phyloP scores from a whole-genome alignment of 129 eudicot genomes.

The Tagetes patula region DNA sequence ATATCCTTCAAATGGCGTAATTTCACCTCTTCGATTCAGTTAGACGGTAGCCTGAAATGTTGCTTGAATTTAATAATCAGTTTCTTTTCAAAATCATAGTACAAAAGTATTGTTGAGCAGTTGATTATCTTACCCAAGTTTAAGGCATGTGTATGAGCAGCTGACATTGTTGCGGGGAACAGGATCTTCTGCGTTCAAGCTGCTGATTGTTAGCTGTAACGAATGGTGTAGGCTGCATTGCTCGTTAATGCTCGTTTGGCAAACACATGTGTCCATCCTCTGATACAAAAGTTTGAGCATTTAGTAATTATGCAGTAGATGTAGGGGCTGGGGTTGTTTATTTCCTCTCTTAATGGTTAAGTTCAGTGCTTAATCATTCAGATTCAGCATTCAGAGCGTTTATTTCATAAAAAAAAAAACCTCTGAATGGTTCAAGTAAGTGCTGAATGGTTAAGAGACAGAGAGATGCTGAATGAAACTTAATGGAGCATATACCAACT shows the following conservation, averaged over 20 bases:
- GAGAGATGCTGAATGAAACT: no score
- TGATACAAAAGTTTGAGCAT: slow-evolving; percentile 4
- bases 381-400: no score
- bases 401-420: no score
- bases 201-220: slow-evolving; percentile 27
- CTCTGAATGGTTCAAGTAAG: no score
- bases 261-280: slow-evolving; percentile 22
- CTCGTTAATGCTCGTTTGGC: slow-evolving; percentile 9
- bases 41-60: slow-evolving; percentile 14
- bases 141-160: slow-evolving; percentile 26
- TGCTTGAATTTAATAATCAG: not conserved
- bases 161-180: slow-evolving; percentile 3
- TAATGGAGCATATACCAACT: no score
- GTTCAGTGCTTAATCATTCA: no score
- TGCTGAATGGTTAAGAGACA: no score
- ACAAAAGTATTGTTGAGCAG: not conserved
- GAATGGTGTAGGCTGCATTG: slow-evolving; percentile 15
- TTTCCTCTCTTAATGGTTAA: no score
- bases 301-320: not conserved
- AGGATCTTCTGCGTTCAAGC: slow-evolving; percentile 10
- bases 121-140: slow-evolving; percentile 30
- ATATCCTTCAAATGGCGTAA: not conserved
- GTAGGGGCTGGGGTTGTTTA: not conserved
- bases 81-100: not conserved
- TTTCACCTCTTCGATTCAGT: slow-evolving; percentile 17